Base-by-base conservation (phyloP, 352 stramenopile species). In the Globisporangium cylindrosporum region DNA sequence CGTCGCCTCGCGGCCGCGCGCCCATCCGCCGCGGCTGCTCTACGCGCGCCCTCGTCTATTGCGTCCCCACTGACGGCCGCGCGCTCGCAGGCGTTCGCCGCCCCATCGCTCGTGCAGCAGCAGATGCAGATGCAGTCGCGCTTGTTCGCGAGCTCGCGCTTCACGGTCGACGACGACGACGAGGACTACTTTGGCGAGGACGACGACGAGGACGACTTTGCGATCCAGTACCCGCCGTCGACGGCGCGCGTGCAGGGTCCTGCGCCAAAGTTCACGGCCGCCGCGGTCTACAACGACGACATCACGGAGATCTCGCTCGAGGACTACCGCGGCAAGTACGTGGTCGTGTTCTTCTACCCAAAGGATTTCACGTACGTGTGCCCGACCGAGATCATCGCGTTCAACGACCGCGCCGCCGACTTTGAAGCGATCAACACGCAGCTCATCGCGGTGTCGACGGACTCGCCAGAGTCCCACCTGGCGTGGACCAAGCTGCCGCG, bases 351-450 rank as follows among this genome's bases (percentile, higher is more conserved):
- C 73, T 97, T 97, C 72, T 97, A 97, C 78, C 91, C 91, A 3
- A 96, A 96, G 81, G 91, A 95, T 70, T 95, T 95, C 62, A 94
- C 88, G 66, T 94, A 93, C 73, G 91, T 97, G 67, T 97, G 91
- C 66, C 91, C 91, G 55, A 97, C 91, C 14, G 91, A 97, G 76
- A 97, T 97, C 73, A 96, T 96, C 67, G 89, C 91, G 27, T 97
- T 96, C 74, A 95, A 87, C 64, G 91, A 97, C 81, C 76, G 87
- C 51, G 85, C 84, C 1, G 75, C 75, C 38, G 87, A 96, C 43
- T 97, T 97, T 54, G 83, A 93, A 62, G 81, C 76, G 22, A 55
- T 96, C n/a, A 92, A 94, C 76, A 85, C 88, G 73, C 88, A 98
- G 76, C 75, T 98, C 27, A 83, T 98, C 55, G 91, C 88, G 8